Base-by-base conservation (phyloP, 176 grass and related monocot species). In the sorghum (Sorghum bicolor) region DNA sequence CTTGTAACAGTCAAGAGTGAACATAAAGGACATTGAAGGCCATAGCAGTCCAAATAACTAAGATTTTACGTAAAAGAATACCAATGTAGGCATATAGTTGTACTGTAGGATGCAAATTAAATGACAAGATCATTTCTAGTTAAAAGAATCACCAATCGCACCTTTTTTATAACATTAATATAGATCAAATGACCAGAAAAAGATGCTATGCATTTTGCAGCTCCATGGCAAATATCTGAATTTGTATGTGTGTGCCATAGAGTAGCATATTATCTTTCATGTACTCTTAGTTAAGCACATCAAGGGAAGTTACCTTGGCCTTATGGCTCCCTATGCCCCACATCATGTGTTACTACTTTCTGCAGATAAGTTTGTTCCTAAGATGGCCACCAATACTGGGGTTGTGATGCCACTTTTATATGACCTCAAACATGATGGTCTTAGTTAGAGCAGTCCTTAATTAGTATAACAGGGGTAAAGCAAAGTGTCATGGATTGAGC, bases 41-140 rank as follows among this genome's bases (percentile, higher is more conserved):
- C 12, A n/a, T 65, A 76, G 44, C 50, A 77, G 6, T 69, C 29
- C 24, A 89, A 81, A 64, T 11, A 39, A 69, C 22, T 76, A 22
- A 58, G 22, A 58, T 22, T 84, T n/a, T 80, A 38, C 13, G 41
- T 34, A 83, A 64, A 76, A 71, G 34, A 39, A 37, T 16, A 88
- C 70, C 4, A 82, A 45, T 20, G 43, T 50, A 66, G 32, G n/a
- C 25, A 44, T 75, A 31, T 41, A 20, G 24, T 70, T 31, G 76
- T 44, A 64, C 8, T 41, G n/a, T 17, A 73, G 28, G 16, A 36
- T 1, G 1, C 12, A 22, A 10, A 17, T 34, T 22, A 40, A 36
- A 11, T 52, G 4, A 70, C 38, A 36, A 73, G 63, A 71, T 77
- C 1, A 8, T 38, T 82, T 79, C 31, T 34, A 40, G 26, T 47